These are phyloP conservation scores for Hypoxylon lenormandii DNA, from an alignment of 495 filamentous ascomycete genomes.

Conservation along the genomic window DNA sequence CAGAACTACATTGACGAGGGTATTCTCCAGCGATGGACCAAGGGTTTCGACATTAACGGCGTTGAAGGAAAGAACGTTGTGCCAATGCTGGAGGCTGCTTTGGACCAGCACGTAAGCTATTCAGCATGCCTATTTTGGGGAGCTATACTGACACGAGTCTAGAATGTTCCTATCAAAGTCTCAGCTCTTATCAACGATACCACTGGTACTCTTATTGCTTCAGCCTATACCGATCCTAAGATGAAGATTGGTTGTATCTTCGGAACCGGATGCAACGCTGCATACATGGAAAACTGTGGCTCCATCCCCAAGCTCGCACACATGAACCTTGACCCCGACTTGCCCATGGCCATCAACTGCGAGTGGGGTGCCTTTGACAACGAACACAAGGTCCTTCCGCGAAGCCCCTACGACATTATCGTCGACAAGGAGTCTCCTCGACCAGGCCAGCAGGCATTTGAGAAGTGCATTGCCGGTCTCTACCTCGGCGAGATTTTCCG, in stretches of 20 bases:
- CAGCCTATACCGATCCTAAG: slow-evolving; percentile 87
- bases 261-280: slow-evolving; percentile 97
- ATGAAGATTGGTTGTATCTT: slow-evolving; percentile 99
- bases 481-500: slow-evolving; percentile 97
- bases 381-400: slow-evolving; percentile 90
- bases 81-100: slow-evolving; percentile 86
- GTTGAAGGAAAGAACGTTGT: slow-evolving; percentile 96
- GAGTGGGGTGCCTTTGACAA: slow-evolving; percentile 99
- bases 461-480: slow-evolving; percentile 97
- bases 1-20: slow-evolving; percentile 98
- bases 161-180: slow-evolving; percentile 92
- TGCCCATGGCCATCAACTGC: slow-evolving; percentile 98
- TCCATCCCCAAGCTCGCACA: slow-evolving; percentile 94
- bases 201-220: slow-evolving; percentile 98
- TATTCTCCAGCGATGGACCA: slow-evolving; percentile 96
- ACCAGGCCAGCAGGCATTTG: slow-evolving; percentile 93
- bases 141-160: slow-evolving; percentile 12
- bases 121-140: slow-evolving; percentile 20
- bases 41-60: slow-evolving; percentile 96
- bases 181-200: slow-evolving; percentile 97
- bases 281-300: slow-evolving; percentile 94
- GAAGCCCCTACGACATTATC: slow-evolving; percentile 83
- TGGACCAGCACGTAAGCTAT: slow-evolving; percentile 76
- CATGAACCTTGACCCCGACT: slow-evolving; percentile 87
- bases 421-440: slow-evolving; percentile 94